These are phyloP conservation scores for Colletotrichum sp. DNA, from an alignment of 2,329 filamentous ascomycete genomes.

Conservation along the genomic window DNA sequence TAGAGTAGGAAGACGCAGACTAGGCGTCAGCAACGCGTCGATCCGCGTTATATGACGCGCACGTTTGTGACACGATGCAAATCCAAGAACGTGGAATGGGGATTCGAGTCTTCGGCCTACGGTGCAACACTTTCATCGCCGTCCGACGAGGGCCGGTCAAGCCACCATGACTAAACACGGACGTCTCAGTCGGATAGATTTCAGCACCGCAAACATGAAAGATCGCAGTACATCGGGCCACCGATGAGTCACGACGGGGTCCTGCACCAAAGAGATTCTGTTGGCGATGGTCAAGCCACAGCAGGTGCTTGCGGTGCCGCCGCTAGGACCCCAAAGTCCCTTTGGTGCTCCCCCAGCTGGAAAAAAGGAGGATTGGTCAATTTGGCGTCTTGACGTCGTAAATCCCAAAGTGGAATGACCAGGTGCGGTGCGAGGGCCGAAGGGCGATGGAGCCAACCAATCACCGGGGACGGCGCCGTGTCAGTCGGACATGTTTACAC, in stretches of 20 bases:
- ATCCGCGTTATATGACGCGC: not conserved
- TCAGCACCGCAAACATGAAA: not conserved
- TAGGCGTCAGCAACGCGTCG: not conserved
- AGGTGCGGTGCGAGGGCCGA: slow-evolving; percentile 1
- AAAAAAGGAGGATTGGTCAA: not conserved
- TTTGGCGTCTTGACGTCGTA: slow-evolving; percentile 5
- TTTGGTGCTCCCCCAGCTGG: not conserved
- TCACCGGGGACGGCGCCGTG: not conserved
- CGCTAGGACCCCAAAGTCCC: not conserved
- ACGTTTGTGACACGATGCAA: not conserved
- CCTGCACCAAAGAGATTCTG: not conserved
- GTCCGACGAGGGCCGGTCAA: not conserved
- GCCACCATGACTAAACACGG: not conserved
- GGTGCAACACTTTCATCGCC: not conserved
- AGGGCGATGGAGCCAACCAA: not conserved
- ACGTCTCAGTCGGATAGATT: not conserved
- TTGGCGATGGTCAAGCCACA: not conserved
- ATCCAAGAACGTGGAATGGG: not conserved
- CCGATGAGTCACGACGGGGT: not conserved
- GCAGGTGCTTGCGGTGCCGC: not conserved
- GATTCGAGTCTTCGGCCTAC: not conserved
- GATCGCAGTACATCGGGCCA: not conserved
- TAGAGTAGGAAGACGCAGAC: not conserved
- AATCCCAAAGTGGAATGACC: not conserved
- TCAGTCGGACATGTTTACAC: slow-evolving; percentile 5